Conservation (phyloP, 2,329 filamentous ascomycete species). For the Talaromyces sp. region DNA sequence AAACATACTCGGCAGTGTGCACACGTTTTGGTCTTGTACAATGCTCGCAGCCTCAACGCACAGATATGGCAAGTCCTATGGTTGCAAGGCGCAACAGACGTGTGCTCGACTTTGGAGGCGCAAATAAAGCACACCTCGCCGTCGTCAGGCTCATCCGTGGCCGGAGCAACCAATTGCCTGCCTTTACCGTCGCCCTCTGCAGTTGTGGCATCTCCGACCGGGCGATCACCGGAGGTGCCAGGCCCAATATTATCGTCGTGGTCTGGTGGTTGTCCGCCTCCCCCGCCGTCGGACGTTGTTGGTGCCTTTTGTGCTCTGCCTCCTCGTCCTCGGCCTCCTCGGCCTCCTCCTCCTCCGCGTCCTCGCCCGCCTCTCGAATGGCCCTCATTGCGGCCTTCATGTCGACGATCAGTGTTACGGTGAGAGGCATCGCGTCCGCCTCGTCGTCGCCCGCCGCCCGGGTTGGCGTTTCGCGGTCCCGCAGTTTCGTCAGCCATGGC, state of each 20-base stretch:
- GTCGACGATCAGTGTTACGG: constrained; percentile 19
- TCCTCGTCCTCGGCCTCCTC: constrained; percentile 24
- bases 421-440: constrained; percentile 28
- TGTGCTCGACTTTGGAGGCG: constrained; percentile 81
- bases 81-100: constrained; percentile 88
- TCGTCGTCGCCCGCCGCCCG: constrained; percentile 39
- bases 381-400: constrained; percentile 19
- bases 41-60: constrained; percentile 77
- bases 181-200: constrained; percentile 24
- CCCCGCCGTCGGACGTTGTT: constrained; percentile 6
- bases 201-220: constrained; percentile 43
- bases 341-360: constrained; percentile 27
- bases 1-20: constrained; percentile 81
- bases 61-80: constrained; percentile 97
- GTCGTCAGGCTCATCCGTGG: constrained; percentile 51
- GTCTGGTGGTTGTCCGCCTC: constrained; percentile 25
- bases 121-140: constrained; percentile 96
- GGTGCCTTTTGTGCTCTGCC: constrained; percentile 15
- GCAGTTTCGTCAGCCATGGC: constrained; percentile 13
- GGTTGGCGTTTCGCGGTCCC: constrained; percentile 31
- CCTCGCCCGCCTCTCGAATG: constrained; percentile 27
- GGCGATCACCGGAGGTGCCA: constrained; percentile 42
- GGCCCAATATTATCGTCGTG: constrained; percentile 12
- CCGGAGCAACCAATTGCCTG: constrained; percentile 23
- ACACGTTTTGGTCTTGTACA: constrained; percentile 95